Conservation (phyloP, 306 rosid species). For the Echinosophora koreensis region DNA sequence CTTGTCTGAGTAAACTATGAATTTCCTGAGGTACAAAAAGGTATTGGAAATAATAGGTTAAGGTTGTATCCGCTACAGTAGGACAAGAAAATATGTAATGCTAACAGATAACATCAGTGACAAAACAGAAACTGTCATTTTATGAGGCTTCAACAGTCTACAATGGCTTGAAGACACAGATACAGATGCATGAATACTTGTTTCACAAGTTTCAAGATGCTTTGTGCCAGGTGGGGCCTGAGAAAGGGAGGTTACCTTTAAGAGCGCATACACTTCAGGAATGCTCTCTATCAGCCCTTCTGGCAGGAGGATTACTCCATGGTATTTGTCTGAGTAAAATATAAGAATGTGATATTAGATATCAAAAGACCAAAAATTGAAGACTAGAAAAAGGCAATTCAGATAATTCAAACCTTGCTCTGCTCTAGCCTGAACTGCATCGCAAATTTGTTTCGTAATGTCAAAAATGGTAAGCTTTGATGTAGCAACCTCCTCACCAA, state of each 20-base stretch:
- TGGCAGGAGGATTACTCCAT: slow-evolving; percentile 92
- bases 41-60: slow-evolving; percentile 15
- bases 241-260: slow-evolving; percentile 64
- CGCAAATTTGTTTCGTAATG: slow-evolving; percentile 81
- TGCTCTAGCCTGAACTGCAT: slow-evolving; percentile 94
- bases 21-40: slow-evolving; percentile 77
- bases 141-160: slow-evolving; percentile 37
- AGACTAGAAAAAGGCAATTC: slow-evolving; percentile 12
- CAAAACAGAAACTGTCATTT: slow-evolving; percentile 5
- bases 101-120: slow-evolving; percentile 4
- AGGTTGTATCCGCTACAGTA: not conserved
- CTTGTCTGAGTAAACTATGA: slow-evolving; percentile 81
- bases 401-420: slow-evolving; percentile 72
- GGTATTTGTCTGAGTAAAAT: slow-evolving; percentile 78
- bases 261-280: slow-evolving; percentile 95
- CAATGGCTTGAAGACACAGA: slow-evolving; percentile 25
- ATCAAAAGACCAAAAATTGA: slow-evolving; percentile 6
- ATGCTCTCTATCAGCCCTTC: slow-evolving; percentile 99
- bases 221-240: not conserved
- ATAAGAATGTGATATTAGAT: slow-evolving; percentile 37
- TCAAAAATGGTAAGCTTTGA: slow-evolving; percentile 95
- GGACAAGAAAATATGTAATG: slow-evolving; percentile 8
- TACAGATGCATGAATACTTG: not conserved
- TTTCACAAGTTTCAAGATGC: not conserved
- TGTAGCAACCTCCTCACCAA: slow-evolving; percentile 98